Conservation (phyloP, 2,329 filamentous ascomycete species). For the Geosmithia flava region DNA sequence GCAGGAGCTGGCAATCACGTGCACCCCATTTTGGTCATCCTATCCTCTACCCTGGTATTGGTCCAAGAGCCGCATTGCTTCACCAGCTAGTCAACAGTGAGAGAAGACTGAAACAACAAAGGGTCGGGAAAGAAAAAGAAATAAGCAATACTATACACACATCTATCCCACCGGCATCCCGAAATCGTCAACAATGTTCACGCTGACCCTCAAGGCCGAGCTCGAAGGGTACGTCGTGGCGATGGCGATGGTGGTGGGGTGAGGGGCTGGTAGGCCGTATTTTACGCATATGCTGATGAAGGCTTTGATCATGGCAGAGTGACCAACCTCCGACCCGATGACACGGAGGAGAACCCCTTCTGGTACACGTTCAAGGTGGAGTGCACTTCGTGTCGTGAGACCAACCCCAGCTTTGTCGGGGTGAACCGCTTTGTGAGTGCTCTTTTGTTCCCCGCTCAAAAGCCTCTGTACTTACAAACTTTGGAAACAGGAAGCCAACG, state of each 20-base stretch:
- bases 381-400: conserved; percentile 94
- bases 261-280: conserved; percentile 1
- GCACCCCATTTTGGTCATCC: background rate
- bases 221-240: conserved; percentile 45
- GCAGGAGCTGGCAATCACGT: background rate
- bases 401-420: conserved; percentile 73
- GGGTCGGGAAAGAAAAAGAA: too few relatives aligned
- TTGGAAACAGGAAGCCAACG: conserved; percentile 67
- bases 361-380: conserved; percentile 98
- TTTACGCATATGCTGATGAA: background rate
- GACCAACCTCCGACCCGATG: conserved; percentile 75
- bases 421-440: conserved; percentile 74
- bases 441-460: background rate
- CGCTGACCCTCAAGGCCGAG: conserved; percentile 55
- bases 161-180: background rate
- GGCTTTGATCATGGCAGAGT: conserved; percentile 43
- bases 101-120: background rate
- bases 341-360: conserved; percentile 73
- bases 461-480: background rate
- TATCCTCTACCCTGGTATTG: background rate
- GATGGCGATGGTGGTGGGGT: conserved; percentile 1
- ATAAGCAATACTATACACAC: too few relatives aligned
- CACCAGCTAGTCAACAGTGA: background rate
- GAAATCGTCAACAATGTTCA: conserved; percentile 40
- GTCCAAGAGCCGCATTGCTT: background rate